Evolutionary conservation across 257 asterid species (phyloP), one percentile per base, ranked within the genome.

Genomic region (Solanum pinnatisectum): DNA sequence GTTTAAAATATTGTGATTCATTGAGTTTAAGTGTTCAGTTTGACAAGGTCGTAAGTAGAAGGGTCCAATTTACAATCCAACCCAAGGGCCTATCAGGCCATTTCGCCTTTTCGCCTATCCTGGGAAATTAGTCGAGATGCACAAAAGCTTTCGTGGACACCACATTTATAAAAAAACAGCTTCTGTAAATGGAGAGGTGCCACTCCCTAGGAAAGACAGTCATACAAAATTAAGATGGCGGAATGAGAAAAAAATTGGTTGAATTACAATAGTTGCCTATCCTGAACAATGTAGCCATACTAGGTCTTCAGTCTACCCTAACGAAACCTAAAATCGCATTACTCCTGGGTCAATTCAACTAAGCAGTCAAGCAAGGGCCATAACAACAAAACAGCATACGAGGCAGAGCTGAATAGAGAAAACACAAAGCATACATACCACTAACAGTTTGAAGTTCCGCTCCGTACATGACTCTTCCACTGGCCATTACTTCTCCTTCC

Each of bases 401-500:
- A 30, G 27, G 40, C 85, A 18, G 67, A 44, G 85, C 39, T 44
- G 85, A 81, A 79, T 79, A 79, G 4, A 15, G 85, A 46, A 79
- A 81, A 81, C 67, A 44, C 18, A 81, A 46, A 81, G 6, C 85
- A 46, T 44, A 77, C 95, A 12, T 89, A 97, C 99, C 97, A 84
- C 91, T 94, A 86, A 88, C 88, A 73, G 86, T 84, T 87, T 91
- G 95, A 88, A 88, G 95, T 89, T 89, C 93, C 91, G 95, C 98
- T 44, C 91, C 91, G 8, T 93, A 91, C 87, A 87, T 94, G 59
- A 92, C 93, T 88, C 92, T 89, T 83, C 92, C 98, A 89, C 92
- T 83, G 23, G 90, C 93, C 89, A 36, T 39, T 59, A 93, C 87
- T 90, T 95, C 98, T 39, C 98, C 98, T 86, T 97, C 98, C 99